A percentile compares a stretch with the other conserved stretches of the same genome.
phyloP scores from a whole-genome alignment of 306 rosid genomes.

The Vachellia collinsii region DNA sequence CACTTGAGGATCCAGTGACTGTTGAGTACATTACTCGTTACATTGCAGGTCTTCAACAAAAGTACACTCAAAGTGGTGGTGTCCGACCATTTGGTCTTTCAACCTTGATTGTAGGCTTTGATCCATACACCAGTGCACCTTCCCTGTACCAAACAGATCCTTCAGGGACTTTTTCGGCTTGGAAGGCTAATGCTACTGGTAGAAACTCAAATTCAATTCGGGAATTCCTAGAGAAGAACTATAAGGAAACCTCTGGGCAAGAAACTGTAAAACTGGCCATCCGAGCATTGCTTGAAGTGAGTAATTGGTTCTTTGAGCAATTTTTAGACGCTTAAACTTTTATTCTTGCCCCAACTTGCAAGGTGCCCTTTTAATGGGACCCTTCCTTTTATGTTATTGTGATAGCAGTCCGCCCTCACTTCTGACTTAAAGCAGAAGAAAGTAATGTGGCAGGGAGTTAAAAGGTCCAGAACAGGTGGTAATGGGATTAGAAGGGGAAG shows the following conservation, averaged over 20 bases:
- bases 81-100: constrained; percentile 97
- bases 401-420: too few species aligned
- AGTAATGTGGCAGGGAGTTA: too few species aligned
- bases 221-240: constrained; percentile 94
- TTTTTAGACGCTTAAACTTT: too few species aligned
- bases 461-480: too few species aligned
- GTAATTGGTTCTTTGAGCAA: not conserved
- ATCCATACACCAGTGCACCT: constrained; percentile 74
- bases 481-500: too few species aligned
- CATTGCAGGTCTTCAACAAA: constrained; percentile 98
- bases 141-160: constrained; percentile 94
- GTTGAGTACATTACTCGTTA: constrained; percentile 92
- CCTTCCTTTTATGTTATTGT: too few species aligned
- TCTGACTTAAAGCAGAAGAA: too few species aligned
- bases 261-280: constrained; percentile 36
- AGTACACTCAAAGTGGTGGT: constrained; percentile 98
- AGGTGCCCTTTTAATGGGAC: too few species aligned
- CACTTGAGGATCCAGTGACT: constrained; percentile 93
- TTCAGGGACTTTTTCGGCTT: constrained; percentile 95
- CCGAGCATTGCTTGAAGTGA: constrained; percentile 41
- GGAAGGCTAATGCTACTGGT: constrained; percentile 97
- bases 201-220: constrained; percentile 92
- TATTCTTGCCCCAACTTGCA: too few species aligned
- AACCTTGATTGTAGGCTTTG: constrained; percentile 91
- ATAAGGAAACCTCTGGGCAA: constrained; percentile 72